Evolutionary conservation across 768 basidiomycete genomes (phyloP), one percentile per base, ranked within the genome.

Genomic region (Mycena capillaripes): DNA sequence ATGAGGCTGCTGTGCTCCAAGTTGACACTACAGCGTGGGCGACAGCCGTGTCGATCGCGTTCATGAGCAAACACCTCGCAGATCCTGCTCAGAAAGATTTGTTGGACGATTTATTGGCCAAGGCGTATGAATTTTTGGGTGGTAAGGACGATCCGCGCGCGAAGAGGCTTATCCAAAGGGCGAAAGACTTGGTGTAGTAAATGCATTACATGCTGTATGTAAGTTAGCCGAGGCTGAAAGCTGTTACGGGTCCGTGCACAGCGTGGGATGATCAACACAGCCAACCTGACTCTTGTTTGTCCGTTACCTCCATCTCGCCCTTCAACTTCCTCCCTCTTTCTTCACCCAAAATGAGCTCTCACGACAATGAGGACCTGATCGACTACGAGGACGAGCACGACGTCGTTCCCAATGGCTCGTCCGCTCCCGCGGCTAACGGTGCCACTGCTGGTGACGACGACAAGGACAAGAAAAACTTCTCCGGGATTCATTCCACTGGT

Each of bases 401-500:
- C 78, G 87, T 93, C 72, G 86, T 91, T 69, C 87, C 93, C 62
- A 91, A 87, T 70, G 89, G 90, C 69, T 84, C 84, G 52, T 81
- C 86, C 34, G 85, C 84, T 27, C 76, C 89, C 38, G 83, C 84
- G 32, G 81, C 87, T 34, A 89, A 88, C 68, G 89, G 87, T 62
- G 86, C 87, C 71, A 82, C 87, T 48, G 82, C 84, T 27, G 88
- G 83, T 53, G 90, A 85, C 71, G 91, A 89, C 74, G 93, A 92
- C 77, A 95, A 94, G 83, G 94, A 95, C 78, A 96, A 96, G 89
- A 97, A 97, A 90, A 98, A 97, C 82, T 98, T 97, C 80, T 97
- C 98, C 71, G 98, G 98, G 34, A 98, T 99, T 79, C 98, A 99
- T 87, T 97, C 97, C n/a, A 99, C 98, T 73, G 98, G 98, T 69